phyloP scores from a whole-genome alignment of 2,329 filamentous ascomycete species.

The Pseudofabraea citricarpa region DNA sequence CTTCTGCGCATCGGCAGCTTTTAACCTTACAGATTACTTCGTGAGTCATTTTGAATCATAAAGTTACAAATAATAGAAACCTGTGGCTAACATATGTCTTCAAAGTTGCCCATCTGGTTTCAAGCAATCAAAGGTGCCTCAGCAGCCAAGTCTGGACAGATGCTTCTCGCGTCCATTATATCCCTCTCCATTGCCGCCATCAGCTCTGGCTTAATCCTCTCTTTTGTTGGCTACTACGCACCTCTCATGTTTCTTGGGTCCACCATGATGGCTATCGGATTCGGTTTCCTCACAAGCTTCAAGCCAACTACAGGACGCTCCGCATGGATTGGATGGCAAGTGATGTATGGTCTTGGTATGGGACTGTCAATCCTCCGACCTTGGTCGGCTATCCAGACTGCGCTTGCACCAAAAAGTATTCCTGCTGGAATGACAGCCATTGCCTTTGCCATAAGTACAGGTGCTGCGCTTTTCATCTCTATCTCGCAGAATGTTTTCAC shows the following conservation, averaged over 20 bases:
- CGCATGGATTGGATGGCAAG: constrained; percentile 21
- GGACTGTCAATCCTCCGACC: not conserved
- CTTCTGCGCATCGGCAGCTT: not conserved
- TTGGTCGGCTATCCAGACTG: not conserved
- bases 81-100: not conserved
- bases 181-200: not conserved
- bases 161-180: constrained; percentile 26
- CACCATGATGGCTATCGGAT: constrained; percentile 27
- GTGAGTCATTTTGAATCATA: not conserved
- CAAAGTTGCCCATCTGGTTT: constrained; percentile 38
- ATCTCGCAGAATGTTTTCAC: not conserved
- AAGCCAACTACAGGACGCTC: constrained; percentile 31
- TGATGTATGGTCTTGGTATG: constrained; percentile 9
- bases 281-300: constrained; percentile 50
- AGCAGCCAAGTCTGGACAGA: constrained; percentile 36
- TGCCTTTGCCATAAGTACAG: not conserved
- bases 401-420: not conserved
- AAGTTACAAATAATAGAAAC: not conserved
- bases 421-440: not conserved
- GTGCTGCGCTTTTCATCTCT: not conserved
- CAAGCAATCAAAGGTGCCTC: constrained; percentile 35
- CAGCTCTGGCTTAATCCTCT: not conserved
- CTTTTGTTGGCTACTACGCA: constrained; percentile 50
- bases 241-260: constrained; percentile 49
- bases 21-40: not conserved